Evolutionary conservation across 805 yeast species (phyloP), one percentile per base, ranked within the genome.

Genomic region (Suhomyces faveliae): DNA sequence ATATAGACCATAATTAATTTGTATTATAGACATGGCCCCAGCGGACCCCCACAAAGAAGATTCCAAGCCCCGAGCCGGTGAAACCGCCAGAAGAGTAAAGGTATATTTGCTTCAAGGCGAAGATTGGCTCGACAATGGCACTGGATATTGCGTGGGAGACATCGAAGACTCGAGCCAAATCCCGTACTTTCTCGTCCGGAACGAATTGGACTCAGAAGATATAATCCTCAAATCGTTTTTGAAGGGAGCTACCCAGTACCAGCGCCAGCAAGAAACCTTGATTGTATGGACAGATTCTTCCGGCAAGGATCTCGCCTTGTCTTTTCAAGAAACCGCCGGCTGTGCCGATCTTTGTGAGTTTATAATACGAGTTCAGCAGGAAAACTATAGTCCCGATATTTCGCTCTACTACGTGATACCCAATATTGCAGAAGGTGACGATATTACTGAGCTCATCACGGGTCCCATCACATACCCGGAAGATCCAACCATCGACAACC

Each of bases 251-350:
- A 84, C 83, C 3, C 95, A 87, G 56, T 92, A 87, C 62, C 97
- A 92, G 62, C 79, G 96, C 59, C 98, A 94, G 60, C 96, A 90
- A 61, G 97, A 90, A 49, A 90, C 97, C 0, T 71, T 92, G 42
- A 89, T 92, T 8, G 96, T 92, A 17, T 92, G 98, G 98, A 87
- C 95, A 8, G 96, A 89, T 59, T 75, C 78, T 15, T 82, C 85
- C 6, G 77, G 76, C 4, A 77, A 76, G 45, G 96, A 89, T 64
- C 81, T 89, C 53, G 98, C 98, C 1, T 73, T 92, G 20, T 86
- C 95, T 40, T 92, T 92, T 64, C 97, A 92, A 64, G 97, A 90
- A 58, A 83, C 88, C 29, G 86, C 85, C 40, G 98, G 97, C 0
- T 92, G 99, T 65, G 79, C 87, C 10, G 79, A 83, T 5, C 60